Evolutionary conservation across 768 basidiomycete species (phyloP).

Genomic region (Tylopilus rubrobrunneus): DNA sequence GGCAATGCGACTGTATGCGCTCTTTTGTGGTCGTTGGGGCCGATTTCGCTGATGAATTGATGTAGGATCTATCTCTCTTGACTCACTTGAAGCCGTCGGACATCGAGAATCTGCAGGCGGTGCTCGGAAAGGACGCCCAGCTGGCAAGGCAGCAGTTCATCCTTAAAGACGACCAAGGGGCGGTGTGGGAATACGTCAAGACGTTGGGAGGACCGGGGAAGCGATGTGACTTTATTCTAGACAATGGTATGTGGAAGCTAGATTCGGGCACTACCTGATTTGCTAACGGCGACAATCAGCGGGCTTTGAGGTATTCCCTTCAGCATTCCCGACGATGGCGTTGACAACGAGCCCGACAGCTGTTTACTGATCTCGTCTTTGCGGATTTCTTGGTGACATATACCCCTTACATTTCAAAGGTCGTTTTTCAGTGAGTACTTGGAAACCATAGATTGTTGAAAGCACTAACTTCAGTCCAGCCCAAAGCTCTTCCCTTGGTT

Average conservation of each 20-base stretch:
- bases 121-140: conserved; percentile 71
- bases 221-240: conserved; percentile 82
- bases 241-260: conserved; percentile 61
- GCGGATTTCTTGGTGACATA: conserved; percentile 90
- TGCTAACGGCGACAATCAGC: conserved; percentile 41
- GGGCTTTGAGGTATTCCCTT: conserved; percentile 73
- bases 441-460: background rate
- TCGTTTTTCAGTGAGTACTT: conserved; percentile 81
- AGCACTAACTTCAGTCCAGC: conserved; percentile 38
- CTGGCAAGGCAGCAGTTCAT: conserved; percentile 75
- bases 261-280: background rate
- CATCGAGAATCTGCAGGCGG: conserved; percentile 77
- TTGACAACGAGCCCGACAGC: conserved; percentile 37
- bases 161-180: conserved; percentile 75
- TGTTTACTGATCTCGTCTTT: conserved; percentile 91
- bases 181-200: conserved; percentile 70
- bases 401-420: conserved; percentile 76
- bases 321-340: background rate
- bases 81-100: conserved; percentile 82
- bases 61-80: conserved; percentile 88
- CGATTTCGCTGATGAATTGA: background rate
- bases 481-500: conserved; percentile 98
- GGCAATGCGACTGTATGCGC: conserved; percentile 83
- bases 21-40: background rate
- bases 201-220: conserved; percentile 38